A percentile compares a stretch with the other conserved stretches of the same genome.
These are phyloP conservation scores for Parathielavia hyrcaniae DNA, from an alignment of 495 filamentous ascomycete genomes.

Conservation along the genomic window DNA sequence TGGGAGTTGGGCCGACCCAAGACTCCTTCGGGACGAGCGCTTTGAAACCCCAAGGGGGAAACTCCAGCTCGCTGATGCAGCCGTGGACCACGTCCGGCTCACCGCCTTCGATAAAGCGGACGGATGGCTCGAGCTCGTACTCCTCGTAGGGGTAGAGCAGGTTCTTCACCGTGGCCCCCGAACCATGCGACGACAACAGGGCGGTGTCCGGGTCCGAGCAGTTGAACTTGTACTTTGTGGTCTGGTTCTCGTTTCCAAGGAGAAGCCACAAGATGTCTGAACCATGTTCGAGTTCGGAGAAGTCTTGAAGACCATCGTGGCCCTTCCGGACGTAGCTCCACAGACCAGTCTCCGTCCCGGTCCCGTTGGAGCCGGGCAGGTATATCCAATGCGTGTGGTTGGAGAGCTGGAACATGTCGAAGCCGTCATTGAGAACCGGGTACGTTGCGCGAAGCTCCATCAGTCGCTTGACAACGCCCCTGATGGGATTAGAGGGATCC, in stretches of 20 bases:
- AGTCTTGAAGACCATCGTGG: conserved; percentile 47
- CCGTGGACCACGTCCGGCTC: conserved; percentile 9
- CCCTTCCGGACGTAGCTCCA: conserved; percentile 39
- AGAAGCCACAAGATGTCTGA: conserved; percentile 51
- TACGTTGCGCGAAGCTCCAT: conserved; percentile 57
- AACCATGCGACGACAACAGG: conserved; percentile 53
- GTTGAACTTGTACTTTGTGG: conserved; percentile 56
- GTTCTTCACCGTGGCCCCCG: conserved; percentile 55
- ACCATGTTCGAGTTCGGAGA: conserved; percentile 47
- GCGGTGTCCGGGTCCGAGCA: conserved; percentile 42
- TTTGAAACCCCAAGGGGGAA: conserved; percentile 54
- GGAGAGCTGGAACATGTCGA: conserved; percentile 51
- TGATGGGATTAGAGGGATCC: conserved; percentile 34
- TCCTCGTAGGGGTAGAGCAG: conserved; percentile 64
- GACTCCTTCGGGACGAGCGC: conserved; percentile 57
- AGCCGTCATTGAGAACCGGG: conserved; percentile 60
- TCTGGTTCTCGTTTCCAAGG: conserved; percentile 57
- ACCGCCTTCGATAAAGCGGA: conserved; percentile 13
- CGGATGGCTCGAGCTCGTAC: conserved; percentile 39
- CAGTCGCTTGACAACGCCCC: conserved; percentile 59
- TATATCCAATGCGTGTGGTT: conserved; percentile 52
- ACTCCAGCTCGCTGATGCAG: conserved; percentile 24
- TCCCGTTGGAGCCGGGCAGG: conserved; percentile 51
- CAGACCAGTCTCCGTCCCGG: conserved; percentile 57
- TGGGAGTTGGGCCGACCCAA: conserved; percentile 50